These are phyloP conservation scores for Zasmidium angulare DNA, from an alignment of 2,329 filamentous ascomycete genomes.

Conservation along the genomic window DNA sequence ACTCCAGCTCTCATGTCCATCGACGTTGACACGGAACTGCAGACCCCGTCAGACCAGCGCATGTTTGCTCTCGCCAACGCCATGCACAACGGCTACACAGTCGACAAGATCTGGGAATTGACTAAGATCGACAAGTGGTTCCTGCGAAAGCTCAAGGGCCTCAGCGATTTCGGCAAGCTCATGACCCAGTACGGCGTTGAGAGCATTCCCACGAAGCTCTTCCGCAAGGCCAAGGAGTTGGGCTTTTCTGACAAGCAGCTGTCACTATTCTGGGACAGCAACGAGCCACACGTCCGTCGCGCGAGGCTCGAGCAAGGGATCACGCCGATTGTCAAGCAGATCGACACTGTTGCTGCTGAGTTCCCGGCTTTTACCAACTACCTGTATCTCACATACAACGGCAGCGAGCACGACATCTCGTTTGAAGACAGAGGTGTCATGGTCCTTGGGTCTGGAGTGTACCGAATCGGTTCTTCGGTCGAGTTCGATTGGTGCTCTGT, in stretches of 20 bases:
- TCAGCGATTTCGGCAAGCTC: slow-evolving; percentile 82
- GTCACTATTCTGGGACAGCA: slow-evolving; percentile 90
- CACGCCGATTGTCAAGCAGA: slow-evolving; percentile 90
- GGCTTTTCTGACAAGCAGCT: slow-evolving; percentile 94
- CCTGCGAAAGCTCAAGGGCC: slow-evolving; percentile 82
- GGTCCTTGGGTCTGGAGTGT: slow-evolving; percentile 94
- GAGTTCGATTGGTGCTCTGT: slow-evolving; percentile 99
- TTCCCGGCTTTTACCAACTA: slow-evolving; percentile 96
- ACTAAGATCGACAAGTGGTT: slow-evolving; percentile 99
- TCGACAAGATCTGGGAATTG: slow-evolving; percentile 97
- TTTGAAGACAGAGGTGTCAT: slow-evolving; percentile 93
- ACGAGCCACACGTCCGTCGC: slow-evolving; percentile 84
- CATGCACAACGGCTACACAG: slow-evolving; percentile 89
- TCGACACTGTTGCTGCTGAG: slow-evolving; percentile 96
- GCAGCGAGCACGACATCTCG: slow-evolving; percentile 74
- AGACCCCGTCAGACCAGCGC: slow-evolving; percentile 95
- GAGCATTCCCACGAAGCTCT: slow-evolving; percentile 61
- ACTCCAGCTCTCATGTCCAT: slow-evolving; percentile 90
- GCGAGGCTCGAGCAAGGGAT: slow-evolving; percentile 84
- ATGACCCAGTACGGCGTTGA: slow-evolving; percentile 72
- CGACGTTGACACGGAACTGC: slow-evolving; percentile 91
- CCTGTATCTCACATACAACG: slow-evolving; percentile 94
- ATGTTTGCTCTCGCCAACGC: slow-evolving; percentile 97
- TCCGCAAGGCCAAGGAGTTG: slow-evolving; percentile 85
- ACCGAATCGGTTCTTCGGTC: slow-evolving; percentile 94